Evolutionary conservation across 805 yeast genomes (phyloP), one percentile per base, ranked within the genome.

Genomic region (Saturnispora galanensis): DNA sequence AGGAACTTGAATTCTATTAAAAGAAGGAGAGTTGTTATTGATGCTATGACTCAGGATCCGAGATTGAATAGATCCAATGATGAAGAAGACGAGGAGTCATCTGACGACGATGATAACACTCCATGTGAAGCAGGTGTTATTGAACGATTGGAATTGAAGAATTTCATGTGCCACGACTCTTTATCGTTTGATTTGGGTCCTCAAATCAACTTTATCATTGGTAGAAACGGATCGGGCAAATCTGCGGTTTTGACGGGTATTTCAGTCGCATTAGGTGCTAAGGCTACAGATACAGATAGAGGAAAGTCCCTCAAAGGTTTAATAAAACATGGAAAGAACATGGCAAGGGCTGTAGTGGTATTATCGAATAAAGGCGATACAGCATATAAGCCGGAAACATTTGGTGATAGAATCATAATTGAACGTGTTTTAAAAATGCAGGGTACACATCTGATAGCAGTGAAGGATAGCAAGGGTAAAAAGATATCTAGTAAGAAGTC

Each of bases 141-240:
- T 35, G 74, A 75, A 52, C 68, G 69, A 36, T 71, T 89, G 3
- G 70, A 70, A 18, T 64, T 89, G 36, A 71, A 73, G 48, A 86
- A 87, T 64, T 87, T 87, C 60, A 87, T 87, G 96, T 87, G 95
- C 52, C 98, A 93, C 58, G 81, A 77, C 39, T 76, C 84, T 45
- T 85, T 93, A 55, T 79, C 77, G 45, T 64, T 93, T 8, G 74
- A 71, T 3, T 70, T 89, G 30, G 93, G 93, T 1, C 88, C 90
- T 0, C 76, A 80, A 44, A 70, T 89, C 52, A 89, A 89, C 59
- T 84, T 89, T 57, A 85, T 89, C 46, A 81, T 85, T 34, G 97
- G 97, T 16, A 71, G 82, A 46, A 89, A 89, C 56, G 97, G 97
- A 2, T 79, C 89, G 33, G 97, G 97, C 29, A 89, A 89, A 57